Base-by-base conservation (phyloP, 2,329 filamentous ascomycete species). In the Raffaelea arxii region DNA sequence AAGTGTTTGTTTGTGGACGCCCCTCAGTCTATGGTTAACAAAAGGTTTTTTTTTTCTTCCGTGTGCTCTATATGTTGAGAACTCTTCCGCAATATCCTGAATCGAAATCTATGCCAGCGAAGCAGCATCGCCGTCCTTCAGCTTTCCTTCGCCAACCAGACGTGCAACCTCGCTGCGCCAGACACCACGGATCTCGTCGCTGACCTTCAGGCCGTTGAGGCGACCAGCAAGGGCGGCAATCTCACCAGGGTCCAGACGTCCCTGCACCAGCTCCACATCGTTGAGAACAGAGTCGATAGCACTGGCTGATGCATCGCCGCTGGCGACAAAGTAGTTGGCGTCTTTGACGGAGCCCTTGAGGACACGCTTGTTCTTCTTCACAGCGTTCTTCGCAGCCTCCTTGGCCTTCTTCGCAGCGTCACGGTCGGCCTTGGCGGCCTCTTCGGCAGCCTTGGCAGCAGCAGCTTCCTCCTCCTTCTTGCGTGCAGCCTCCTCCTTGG, bases 331-430 rank as follows among this genome's bases (percentile, higher is more conserved):
- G 80, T 98, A 98, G 76, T 96, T 96, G 59, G 86, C 90, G 56
- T 98, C 92, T 77, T 98, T 98, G 68, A 91, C 86, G 54, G 86
- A 89, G 52, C 80, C 82, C 67, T 94, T 89, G 58, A 98, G 82
- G 41, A 97, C 85, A 74, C 92, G 88, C 80, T 96, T 96, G 80
- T 98, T 98, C 86, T 98, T 98, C 85, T 98, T 98, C 59, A 92
- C 85, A 14, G 92, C 92, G 62, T 89, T 96, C 82, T 98, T 98
- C 49, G 92, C 92, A 2, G 91, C 91, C 69, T 98, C 92, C 75
- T 97, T 98, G 51, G 86, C 84, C 78, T 98, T 98, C 80, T 97
- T 98, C 60, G 72, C 72, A 53, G 84, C 77, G 56, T 91, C 89
- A 56, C 85, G 86, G 48, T 88, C 82, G 5, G 75, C 77, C 77